These are phyloP conservation scores for Castanea mollissima DNA, from an alignment of 306 rosid genomes.

Conservation along the genomic window DNA sequence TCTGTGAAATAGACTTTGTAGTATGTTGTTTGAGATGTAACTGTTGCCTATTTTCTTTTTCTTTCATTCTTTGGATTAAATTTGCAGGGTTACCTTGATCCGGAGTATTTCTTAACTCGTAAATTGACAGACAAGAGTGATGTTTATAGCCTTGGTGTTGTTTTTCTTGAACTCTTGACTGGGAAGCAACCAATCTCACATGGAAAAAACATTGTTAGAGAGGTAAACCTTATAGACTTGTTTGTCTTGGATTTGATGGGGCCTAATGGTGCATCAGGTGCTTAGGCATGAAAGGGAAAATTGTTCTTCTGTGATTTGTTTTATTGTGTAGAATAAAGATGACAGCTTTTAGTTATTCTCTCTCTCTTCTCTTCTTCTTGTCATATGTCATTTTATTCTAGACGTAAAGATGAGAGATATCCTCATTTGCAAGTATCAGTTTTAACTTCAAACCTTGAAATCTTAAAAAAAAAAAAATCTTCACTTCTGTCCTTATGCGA, in stretches of 20 bases:
- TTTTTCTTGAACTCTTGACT: constrained; percentile 79
- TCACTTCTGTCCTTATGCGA: no score
- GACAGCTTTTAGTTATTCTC: neutral
- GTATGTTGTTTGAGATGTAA: neutral
- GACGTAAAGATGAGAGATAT: neutral
- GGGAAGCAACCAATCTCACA: constrained; percentile 95
- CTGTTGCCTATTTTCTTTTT: neutral
- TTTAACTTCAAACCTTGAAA: no score
- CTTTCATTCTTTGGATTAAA: constrained; percentile 14
- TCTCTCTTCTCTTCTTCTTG: neutral
- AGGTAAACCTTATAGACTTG: constrained; percentile 50
- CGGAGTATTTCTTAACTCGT: neutral
- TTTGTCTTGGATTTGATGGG: neutral
- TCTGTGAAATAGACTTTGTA: neutral
- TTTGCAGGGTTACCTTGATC: constrained; percentile 23
- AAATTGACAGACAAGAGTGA: constrained; percentile 1
- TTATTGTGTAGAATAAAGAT: neutral
- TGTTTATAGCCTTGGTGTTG: constrained; percentile 48
- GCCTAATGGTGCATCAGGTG: neutral
- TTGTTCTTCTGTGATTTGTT: neutral
- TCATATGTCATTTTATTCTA: neutral
- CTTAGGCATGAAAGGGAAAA: neutral
- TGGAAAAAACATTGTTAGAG: constrained; percentile 94
- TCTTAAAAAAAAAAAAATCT: no score
- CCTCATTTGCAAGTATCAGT: no score